phyloP scores from a whole-genome alignment of 192 early-diverging fungal genomes.

The Entomortierella parvispora region DNA sequence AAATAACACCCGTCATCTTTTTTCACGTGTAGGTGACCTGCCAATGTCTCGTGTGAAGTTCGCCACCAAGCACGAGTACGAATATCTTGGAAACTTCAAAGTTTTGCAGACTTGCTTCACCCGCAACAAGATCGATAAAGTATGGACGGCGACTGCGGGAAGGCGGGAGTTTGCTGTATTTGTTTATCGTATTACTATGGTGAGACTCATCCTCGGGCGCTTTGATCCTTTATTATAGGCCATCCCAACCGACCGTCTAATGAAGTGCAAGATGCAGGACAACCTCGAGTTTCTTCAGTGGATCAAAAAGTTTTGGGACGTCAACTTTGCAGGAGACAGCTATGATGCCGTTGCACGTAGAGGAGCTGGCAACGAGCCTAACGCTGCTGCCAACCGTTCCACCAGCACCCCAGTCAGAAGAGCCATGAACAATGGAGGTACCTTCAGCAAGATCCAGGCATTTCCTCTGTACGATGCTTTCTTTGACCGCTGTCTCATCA shows the following conservation, averaged over 20 bases:
- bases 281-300: conserved; percentile 99
- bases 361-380: conserved; percentile 51
- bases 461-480: no score
- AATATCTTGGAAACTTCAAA: conserved; percentile 96
- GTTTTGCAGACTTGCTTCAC: conserved; percentile 89
- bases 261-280: conserved; percentile 98
- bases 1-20: neutral
- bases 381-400: conserved; percentile 51
- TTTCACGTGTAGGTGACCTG: conserved; percentile 70
- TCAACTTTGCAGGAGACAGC: conserved; percentile 80
- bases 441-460: neutral
- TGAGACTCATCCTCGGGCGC: no score
- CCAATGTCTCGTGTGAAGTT: conserved; percentile 94
- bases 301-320: conserved; percentile 94
- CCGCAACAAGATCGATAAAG: conserved; percentile 93
- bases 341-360: conserved; percentile 88
- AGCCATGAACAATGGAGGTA: conserved; percentile 55
- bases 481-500: neutral
- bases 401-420: conserved; percentile 51
- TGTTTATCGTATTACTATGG: no score
- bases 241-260: conserved; percentile 88
- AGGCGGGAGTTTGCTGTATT: no score
- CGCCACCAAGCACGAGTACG: conserved; percentile 93
- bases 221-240: conserved; percentile 53
- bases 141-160: conserved; percentile 34